phyloP scores from a whole-genome alignment of 73 alveolate species.

The Paramecium caudatum region DNA sequence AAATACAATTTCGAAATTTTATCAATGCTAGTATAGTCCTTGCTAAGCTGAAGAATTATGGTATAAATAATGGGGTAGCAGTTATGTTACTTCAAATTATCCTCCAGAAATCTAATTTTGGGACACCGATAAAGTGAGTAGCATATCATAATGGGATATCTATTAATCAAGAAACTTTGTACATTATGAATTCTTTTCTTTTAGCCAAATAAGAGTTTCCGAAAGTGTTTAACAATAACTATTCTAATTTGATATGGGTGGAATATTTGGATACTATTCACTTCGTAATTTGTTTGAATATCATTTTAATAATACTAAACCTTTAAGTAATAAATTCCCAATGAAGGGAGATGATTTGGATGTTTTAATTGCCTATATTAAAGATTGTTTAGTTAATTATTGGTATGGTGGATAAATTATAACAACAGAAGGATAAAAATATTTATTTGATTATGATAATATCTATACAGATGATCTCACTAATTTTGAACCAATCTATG shows the following conservation, averaged over 20 bases:
- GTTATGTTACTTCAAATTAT: background rate
- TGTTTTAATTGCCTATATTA: background rate
- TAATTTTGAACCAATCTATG: constrained; percentile 1
- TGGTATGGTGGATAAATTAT: constrained; percentile 11
- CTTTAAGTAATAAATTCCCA: background rate
- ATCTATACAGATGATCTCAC: background rate
- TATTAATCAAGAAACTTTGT: background rate
- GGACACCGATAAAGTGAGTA: background rate
- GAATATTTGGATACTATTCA: constrained; percentile 61
- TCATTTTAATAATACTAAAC: constrained; percentile 39
- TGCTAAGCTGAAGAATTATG: constrained; percentile 36
- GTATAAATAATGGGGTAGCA: constrained; percentile 21
- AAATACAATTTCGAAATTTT: background rate
- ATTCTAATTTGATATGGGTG: constrained; percentile 68
- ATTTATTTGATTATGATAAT: constrained; percentile 49
- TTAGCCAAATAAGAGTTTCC: background rate
- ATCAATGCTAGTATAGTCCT: background rate
- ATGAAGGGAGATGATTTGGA: background rate
- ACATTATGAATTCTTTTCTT: background rate
- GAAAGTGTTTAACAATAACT: background rate
- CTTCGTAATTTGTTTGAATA: constrained; percentile 28
- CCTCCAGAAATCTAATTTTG: background rate
- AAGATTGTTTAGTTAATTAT: constrained; percentile 39
- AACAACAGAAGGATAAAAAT: background rate
- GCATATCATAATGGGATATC: constrained; percentile 44